phyloP scores from a whole-genome alignment of 1,284 basidiomycete genomes.

The Crocinoboletus sp. region DNA sequence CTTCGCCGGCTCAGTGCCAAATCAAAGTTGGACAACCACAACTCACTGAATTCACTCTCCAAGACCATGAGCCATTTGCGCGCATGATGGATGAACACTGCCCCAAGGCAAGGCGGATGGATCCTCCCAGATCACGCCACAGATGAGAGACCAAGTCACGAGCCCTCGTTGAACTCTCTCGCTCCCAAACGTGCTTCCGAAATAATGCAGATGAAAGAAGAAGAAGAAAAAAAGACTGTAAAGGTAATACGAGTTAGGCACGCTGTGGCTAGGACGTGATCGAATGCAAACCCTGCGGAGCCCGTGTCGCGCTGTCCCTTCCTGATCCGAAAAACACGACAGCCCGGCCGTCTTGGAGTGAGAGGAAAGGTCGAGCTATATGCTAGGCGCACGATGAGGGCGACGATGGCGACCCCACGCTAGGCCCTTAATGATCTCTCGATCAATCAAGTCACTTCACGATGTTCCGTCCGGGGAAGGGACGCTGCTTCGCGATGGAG shows the following conservation, averaged over 20 bases:
- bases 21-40: conserved; percentile 3
- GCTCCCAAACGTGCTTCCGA: conserved; percentile 77
- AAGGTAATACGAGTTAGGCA: conserved; percentile 59
- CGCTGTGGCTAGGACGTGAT: conserved; percentile 33
- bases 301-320: conserved; percentile 73
- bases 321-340: conserved; percentile 36
- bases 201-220: no score
- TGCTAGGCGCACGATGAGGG: conserved; percentile 68
- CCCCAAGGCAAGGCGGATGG: conserved; percentile 13
- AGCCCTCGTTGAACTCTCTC: conserved; percentile 82
- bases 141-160: conserved; percentile 76
- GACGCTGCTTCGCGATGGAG: conserved; percentile 34
- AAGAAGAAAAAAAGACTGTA: conserved; percentile 70
- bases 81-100: conserved; percentile 11
- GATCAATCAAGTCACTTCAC: conserved; percentile 76
- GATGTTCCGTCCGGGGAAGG: conserved; percentile 49
- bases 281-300: conserved; percentile 73
- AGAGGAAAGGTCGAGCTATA: conserved; percentile 24
- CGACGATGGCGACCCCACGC: conserved; percentile 74
- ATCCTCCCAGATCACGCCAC: conserved; percentile 73
- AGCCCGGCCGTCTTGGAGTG: conserved; percentile 1
- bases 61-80: conserved; percentile 68
- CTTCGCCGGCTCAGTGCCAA: conserved; percentile 82
- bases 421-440: conserved; percentile 74
- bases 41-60: conserved; percentile 74